These are phyloP conservation scores for Cadophora sp. DNA, from an alignment of 2,329 filamentous ascomycete species.

Conservation along the genomic window DNA sequence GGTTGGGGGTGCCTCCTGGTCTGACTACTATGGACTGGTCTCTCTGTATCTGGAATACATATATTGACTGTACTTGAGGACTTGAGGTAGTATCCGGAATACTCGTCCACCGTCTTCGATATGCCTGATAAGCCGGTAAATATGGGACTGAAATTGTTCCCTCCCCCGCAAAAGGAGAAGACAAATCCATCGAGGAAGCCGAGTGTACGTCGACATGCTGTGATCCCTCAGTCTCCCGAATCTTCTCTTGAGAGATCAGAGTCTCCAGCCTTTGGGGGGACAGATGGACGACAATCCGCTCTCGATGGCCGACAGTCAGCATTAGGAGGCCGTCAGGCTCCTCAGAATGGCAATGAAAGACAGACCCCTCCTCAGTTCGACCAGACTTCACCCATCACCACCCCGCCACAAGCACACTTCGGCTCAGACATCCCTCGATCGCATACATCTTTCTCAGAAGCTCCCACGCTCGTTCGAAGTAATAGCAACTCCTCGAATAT, in stretches of 20 bases:
- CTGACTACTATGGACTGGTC: slow-evolving; percentile 21
- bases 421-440: slow-evolving; percentile 47
- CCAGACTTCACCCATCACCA: slow-evolving; percentile 31
- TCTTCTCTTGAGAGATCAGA: slow-evolving; percentile 36
- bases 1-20: slow-evolving; percentile 19
- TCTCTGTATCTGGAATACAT: slow-evolving; percentile 10
- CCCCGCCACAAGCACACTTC: slow-evolving; percentile 39
- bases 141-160: slow-evolving; percentile 43
- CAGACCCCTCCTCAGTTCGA: slow-evolving; percentile 31
- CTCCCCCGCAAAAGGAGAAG: slow-evolving; percentile 42
- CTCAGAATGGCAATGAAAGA: slow-evolving; percentile 22
- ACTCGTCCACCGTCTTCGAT: slow-evolving; percentile 26
- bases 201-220: slow-evolving; percentile 38
- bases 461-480: slow-evolving; percentile 56
- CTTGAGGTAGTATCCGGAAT: slow-evolving; percentile 33
- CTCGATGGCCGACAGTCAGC: slow-evolving; percentile 33
- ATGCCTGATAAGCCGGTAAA: slow-evolving; percentile 41
- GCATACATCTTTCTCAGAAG: slow-evolving; percentile 59
- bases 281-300: slow-evolving; percentile 35
- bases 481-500: slow-evolving; percentile 58
- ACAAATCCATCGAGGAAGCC: slow-evolving; percentile 38
- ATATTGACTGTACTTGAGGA: slow-evolving; percentile 2
- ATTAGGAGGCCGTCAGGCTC: slow-evolving; percentile 28
- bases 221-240: slow-evolving; percentile 33
- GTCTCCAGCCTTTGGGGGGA: slow-evolving; percentile 32